Base-by-base conservation (phyloP, 2,329 filamentous ascomycete species). In the Aspergillus sp. region DNA sequence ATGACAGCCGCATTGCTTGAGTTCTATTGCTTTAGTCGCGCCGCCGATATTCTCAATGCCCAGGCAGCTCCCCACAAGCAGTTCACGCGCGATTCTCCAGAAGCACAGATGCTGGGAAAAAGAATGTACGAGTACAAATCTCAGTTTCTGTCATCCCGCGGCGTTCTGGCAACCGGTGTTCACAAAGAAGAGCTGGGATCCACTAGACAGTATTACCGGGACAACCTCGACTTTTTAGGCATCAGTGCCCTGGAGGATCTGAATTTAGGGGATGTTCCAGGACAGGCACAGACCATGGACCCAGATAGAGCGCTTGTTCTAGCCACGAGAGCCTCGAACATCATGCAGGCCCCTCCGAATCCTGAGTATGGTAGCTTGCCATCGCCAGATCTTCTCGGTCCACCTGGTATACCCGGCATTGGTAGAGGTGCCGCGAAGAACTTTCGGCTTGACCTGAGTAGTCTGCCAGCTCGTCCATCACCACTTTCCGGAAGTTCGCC, bases 1-100 rank as follows among this genome's bases (percentile, higher is more conserved):
- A 75, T 81, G 73, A 78, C 78, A 16, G 69, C 76, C 14, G 76
- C 78, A 1, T 65, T 81, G 14, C 69, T 81, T 4, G 78, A 80
- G 57, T 80, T 79, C 57, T 80, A 77, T 60, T 80, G 77, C 52
- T 65, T 75, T 14, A 77, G 67, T 39, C 73, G 75, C 56, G 78
- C 78, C n/a, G 73, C 74, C 22, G 78, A 80, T 49, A 71, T 79
- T 52, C 70, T 81, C 42, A 81, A 80, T 67, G 69, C 71, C 10
- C 72, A 77, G 36, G 59, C 24, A 24, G 24, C 69, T 36, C 74
- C 70, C 14, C 65, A 65, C 22, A 67, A 66, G 54, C 66, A 61
- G 18, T 80, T 73, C 66, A 77, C 73, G 26, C 75, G 74, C 9
- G 70, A 78, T 7, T 79, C 75, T 7, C 74, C 77, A 4, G 78